phyloP scores from a whole-genome alignment of 179 eudicot species.

The Beta macrorhiza region DNA sequence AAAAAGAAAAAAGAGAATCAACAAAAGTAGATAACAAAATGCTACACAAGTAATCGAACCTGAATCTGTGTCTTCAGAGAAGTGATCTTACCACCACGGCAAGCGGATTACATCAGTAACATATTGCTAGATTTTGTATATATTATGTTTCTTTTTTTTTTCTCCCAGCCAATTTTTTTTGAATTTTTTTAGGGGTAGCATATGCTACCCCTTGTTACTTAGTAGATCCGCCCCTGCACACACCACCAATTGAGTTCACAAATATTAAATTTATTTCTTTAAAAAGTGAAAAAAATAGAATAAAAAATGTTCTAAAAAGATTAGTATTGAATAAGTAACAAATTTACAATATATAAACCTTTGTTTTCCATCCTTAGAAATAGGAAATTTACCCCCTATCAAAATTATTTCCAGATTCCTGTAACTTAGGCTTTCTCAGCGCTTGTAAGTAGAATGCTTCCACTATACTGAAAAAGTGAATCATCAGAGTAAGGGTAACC shows the following conservation, averaged over 20 bases:
- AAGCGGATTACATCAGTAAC: too few species aligned
- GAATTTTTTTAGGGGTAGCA: too few species aligned
- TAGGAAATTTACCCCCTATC: background rate
- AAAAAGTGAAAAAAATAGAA: too few species aligned
- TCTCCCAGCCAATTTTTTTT: too few species aligned
- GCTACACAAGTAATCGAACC: too few species aligned
- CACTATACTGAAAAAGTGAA: constrained; percentile 29
- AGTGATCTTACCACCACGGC: too few species aligned
- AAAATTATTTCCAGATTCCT: background rate
- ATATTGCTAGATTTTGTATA: too few species aligned
- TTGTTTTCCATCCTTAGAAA: background rate
- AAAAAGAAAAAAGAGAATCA: too few species aligned
- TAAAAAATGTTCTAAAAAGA: background rate
- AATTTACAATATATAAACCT: constrained; percentile 29
- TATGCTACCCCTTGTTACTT: too few species aligned
- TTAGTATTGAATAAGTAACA: constrained; percentile 10
- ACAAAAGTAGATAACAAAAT: too few species aligned
- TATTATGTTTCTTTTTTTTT: too few species aligned
- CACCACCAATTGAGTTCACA: constrained; percentile 1
- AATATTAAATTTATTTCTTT: background rate
- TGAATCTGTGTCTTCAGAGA: too few species aligned
- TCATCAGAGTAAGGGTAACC: constrained; percentile 30
- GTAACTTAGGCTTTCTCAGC: constrained; percentile 2
- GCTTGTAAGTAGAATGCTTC: constrained; percentile 20
- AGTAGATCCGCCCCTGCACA: background rate